Evolutionary conservation across 345 rosid genomes (phyloP), one percentile per base, ranked within the genome.

Genomic region (Pelargonium nanum): DNA sequence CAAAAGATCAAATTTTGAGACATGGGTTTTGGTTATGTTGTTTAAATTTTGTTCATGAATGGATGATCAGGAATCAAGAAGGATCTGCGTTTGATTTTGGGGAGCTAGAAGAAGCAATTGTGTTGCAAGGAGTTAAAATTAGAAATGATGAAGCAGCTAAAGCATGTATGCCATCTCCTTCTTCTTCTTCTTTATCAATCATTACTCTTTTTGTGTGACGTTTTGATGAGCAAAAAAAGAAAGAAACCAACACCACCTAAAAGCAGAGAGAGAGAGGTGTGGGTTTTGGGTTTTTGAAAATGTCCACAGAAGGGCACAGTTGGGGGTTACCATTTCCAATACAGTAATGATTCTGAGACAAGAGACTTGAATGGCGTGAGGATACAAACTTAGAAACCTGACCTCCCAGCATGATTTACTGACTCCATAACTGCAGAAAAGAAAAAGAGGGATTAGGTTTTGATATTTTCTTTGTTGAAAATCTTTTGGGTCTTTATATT

Each of bases 51-150:
- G 56, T 26, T 60, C 21, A 53, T 53, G 19, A 32, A 23, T 40
- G 52, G 56, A 55, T 53, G 22, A 40, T 40, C 82, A 89, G 97
- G 10, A 81, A 81, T 68, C 97, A 89, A 73, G 86, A 76, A 73
- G 90, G 87, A 65, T 68, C 97, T 63, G 72, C 90, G 50, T 93
- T 93, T 72, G 96, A 87, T 77, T 93, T 89, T 58, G 99, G 99
- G 58, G 97, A 87, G 86, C 88, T 93, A 44, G 97, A 93, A 77
- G 99, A 89, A 77, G 99, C 99, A 71, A 89, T 92, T 56, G 88
- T 84, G 64, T 75, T 93, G 75, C 88, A 86, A 78, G 99, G 97
- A 72, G 82, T 80, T 50, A 78, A 80, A 83, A 74, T 79, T 63
- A 77, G 91, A 61, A 83, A 84, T 76, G 96, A 89, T 67, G 99